Percentiles rank a stretch among this genome's conserved stretches.
phyloP scores from a whole-genome alignment of 2,329 filamentous ascomycete species.

The Fusarium kyushuense region DNA sequence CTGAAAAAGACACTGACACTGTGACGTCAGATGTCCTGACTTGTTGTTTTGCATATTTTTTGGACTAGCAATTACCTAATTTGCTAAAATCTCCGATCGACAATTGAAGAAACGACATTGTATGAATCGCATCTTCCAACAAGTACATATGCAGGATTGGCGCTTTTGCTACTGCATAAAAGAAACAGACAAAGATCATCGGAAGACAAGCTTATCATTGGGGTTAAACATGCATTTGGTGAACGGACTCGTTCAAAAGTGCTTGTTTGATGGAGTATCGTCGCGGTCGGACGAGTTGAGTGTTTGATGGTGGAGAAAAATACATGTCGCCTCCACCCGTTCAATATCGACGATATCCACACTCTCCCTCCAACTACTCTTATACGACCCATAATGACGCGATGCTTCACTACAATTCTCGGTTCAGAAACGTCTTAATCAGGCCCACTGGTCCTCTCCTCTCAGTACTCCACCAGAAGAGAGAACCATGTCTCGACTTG shows the following conservation, averaged over 20 bases:
- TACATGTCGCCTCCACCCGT: conserved; percentile 14
- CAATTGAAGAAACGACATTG: background rate
- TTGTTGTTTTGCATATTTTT: background rate
- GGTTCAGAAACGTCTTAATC: conserved; percentile 13
- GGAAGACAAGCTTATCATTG: conserved; percentile 31
- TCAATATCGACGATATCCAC: conserved; percentile 34
- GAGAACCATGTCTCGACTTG: conserved; percentile 8
- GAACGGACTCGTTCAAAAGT: conserved; percentile 15
- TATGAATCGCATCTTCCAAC: background rate
- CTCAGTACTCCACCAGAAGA: background rate
- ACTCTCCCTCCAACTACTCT: conserved; percentile 14
- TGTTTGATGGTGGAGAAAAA: conserved; percentile 27
- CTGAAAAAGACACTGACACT: background rate
- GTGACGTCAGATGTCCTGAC: conserved; percentile 23
- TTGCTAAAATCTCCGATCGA: conserved; percentile 8
- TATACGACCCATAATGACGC: conserved; percentile 38
- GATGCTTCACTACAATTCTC: conserved; percentile 17
- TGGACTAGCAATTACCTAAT: background rate
- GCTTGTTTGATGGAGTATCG: conserved; percentile 34
- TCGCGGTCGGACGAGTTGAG: conserved; percentile 3
- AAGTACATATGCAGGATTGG: background rate
- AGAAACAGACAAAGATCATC: background rate
- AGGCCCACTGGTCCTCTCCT: conserved; percentile 27
- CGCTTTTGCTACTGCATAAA: too few relatives aligned
- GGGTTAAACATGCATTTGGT: background rate